A percentile compares a stretch with the other conserved stretches of the same genome.
phyloP scores from a whole-genome alignment of 805 yeast genomes.

The Henningerozyma blattae region DNA sequence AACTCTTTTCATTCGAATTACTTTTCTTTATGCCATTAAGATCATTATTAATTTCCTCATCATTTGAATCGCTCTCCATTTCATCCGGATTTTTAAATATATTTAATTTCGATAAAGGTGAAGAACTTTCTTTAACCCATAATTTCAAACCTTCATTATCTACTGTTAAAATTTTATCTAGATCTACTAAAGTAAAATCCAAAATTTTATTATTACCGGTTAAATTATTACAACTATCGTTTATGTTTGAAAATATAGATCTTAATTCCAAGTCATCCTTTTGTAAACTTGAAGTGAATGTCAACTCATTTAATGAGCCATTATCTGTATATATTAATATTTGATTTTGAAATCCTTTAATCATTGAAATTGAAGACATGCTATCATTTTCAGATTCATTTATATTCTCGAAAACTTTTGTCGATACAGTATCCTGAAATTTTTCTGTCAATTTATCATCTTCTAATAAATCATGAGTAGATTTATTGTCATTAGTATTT shows the following conservation, averaged over 20 bases:
- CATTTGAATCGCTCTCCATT: neutral
- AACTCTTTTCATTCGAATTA: neutral
- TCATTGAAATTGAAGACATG: neutral
- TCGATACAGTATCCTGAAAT: no score
- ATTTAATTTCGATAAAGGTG: slow-evolving; percentile 6
- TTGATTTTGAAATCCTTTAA: slow-evolving; percentile 5
- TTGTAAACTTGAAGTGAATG: neutral
- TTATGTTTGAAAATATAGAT: neutral
- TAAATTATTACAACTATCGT: no score
- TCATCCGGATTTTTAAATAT: slow-evolving; percentile 5
- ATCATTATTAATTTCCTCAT: neutral
- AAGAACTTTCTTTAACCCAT: slow-evolving; percentile 7
- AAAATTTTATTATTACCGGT: neutral
- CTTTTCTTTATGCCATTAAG: no score
- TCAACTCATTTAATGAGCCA: neutral
- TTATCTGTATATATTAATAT: slow-evolving; percentile 4
- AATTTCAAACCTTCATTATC: slow-evolving; percentile 13
- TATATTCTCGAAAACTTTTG: no score
- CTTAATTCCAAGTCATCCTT: neutral
- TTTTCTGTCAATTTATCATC: no score
- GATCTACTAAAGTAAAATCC: slow-evolving; percentile 6
- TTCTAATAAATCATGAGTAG: no score
- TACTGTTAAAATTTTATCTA: slow-evolving; percentile 9
- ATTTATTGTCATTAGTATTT: no score
- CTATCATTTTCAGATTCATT: neutral